phyloP scores from a whole-genome alignment of 352 stramenopile genomes.

The Globisporangium paddicum region DNA sequence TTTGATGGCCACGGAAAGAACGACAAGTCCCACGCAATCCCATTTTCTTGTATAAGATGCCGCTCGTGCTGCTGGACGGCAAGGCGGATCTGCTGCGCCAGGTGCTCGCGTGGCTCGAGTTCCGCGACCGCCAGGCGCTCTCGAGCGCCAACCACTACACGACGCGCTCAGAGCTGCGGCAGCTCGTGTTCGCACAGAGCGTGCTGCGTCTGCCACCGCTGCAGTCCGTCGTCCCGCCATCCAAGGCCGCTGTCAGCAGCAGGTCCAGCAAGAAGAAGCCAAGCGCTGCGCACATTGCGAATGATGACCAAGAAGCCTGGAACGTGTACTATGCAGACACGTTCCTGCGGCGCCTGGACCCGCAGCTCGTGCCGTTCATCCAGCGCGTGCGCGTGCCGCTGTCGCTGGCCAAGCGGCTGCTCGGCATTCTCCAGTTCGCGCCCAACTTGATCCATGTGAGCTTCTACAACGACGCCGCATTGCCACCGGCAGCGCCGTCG shows the following conservation, averaged over 20 bases:
- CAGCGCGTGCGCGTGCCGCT: slow-evolving; percentile 25
- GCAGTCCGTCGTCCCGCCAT: slow-evolving; percentile 2
- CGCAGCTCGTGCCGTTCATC: slow-evolving; percentile 27
- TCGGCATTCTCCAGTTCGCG: slow-evolving; percentile 31
- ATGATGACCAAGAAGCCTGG: not conserved
- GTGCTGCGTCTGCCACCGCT: slow-evolving; percentile 33
- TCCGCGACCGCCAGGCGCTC: slow-evolving; percentile 32
- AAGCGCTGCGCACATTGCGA: not conserved
- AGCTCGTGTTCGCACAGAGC: slow-evolving; percentile 36
- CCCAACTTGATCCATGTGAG: slow-evolving; percentile 23
- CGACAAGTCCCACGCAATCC: not conserved
- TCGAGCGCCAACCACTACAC: slow-evolving; percentile 29
- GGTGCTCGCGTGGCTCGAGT: slow-evolving; percentile 32
- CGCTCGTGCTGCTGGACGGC: slow-evolving; percentile 31
- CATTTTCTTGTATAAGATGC: not conserved
- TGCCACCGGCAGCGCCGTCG: not conserved
- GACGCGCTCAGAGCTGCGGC: slow-evolving; percentile 30
- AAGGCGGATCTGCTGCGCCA: slow-evolving; percentile 38
- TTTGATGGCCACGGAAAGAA: not conserved
- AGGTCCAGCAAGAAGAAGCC: not conserved
- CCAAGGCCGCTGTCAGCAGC: not conserved
- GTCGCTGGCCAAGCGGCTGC: slow-evolving; percentile 32
- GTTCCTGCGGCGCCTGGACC: slow-evolving; percentile 26
- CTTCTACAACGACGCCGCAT: slow-evolving; percentile 25
- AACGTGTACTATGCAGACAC: slow-evolving; percentile 27